Conservation (phyloP, 345 rosid genomes). For the Combretum micranthum region DNA sequence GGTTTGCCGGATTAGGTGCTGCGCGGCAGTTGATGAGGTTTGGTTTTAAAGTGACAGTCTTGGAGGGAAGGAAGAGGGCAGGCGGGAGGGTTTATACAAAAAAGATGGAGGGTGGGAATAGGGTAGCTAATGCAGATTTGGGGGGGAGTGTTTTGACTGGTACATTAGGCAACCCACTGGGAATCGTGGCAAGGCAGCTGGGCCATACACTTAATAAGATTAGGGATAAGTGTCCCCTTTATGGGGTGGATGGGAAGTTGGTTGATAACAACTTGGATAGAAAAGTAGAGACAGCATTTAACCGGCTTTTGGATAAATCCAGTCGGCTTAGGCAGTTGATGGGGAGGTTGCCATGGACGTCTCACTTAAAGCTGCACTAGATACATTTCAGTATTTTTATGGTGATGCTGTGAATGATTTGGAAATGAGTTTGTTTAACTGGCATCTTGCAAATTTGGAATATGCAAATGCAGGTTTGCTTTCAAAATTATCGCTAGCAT, state of each 20-base stretch:
- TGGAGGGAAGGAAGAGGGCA: constrained; percentile 98
- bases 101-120: constrained; percentile 85
- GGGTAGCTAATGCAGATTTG: constrained; percentile 83
- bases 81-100: constrained; percentile 96
- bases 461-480: constrained; percentile 93
- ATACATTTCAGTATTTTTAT: constrained; percentile 69
- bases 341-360: constrained; percentile 90
- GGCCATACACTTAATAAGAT: constrained; percentile 74
- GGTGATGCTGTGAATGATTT: constrained; percentile 58
- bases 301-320: constrained; percentile 76
- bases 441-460: constrained; percentile 97
- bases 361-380: constrained; percentile 85
- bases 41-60: constrained; percentile 80
- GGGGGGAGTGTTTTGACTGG: constrained; percentile 98
- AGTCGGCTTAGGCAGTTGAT: constrained; percentile 86
- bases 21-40: constrained; percentile 84
- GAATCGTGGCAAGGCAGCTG: constrained; percentile 78
- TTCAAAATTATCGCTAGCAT: constrained; percentile 89
- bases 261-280: constrained; percentile 70
- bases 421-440: constrained; percentile 75
- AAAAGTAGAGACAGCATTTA: constrained; percentile 83
- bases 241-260: constrained; percentile 65
- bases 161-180: constrained; percentile 86
- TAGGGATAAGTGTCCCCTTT: constrained; percentile 91
- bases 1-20: constrained; percentile 82